Conservation (phyloP, 176 grass and related monocot species). For the Oryza nivara region DNA sequence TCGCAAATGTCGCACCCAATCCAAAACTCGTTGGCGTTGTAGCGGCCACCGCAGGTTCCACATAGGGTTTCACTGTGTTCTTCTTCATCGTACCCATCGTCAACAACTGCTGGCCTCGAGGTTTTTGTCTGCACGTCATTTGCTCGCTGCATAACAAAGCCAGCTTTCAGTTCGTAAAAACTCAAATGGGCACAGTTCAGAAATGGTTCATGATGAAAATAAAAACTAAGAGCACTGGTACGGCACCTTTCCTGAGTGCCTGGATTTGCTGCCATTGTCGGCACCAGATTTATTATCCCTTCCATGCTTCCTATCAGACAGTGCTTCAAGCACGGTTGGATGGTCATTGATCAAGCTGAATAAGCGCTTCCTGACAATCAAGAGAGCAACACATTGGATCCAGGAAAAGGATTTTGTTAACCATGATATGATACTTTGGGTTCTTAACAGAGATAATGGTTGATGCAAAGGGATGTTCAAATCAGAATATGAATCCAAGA, state of each 20-base stretch:
- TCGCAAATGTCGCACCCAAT: conserved; percentile 70
- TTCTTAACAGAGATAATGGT: conserved; percentile 2
- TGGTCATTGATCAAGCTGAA: conserved; percentile 71
- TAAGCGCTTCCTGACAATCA: conserved; percentile 60
- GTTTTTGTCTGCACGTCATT: conserved; percentile 42
- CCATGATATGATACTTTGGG: neutral
- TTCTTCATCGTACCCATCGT: conserved; percentile 42
- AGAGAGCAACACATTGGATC: conserved; percentile 22
- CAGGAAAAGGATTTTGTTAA: conserved; percentile 8
- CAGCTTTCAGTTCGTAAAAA: conserved; percentile 1
- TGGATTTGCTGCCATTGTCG: conserved; percentile 62
- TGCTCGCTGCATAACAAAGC: conserved; percentile 35
- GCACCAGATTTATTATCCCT: conserved; percentile 46
- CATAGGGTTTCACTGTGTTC: conserved; percentile 68
- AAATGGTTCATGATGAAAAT: conserved; percentile 6
- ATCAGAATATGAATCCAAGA: neutral
- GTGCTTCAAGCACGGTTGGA: conserved; percentile 58
- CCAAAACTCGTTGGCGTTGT: conserved; percentile 64
- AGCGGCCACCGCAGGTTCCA: conserved; percentile 52
- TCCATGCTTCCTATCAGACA: conserved; percentile 53
- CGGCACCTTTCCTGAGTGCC: conserved; percentile 53
- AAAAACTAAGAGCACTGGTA: conserved; percentile 26
- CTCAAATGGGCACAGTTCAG: neutral
- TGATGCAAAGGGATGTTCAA: neutral
- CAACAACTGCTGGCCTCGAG: neutral